Evolutionary conservation across 495 filamentous ascomycete species (phyloP).

Genomic region (Hypoxylon crocopeplum): DNA sequence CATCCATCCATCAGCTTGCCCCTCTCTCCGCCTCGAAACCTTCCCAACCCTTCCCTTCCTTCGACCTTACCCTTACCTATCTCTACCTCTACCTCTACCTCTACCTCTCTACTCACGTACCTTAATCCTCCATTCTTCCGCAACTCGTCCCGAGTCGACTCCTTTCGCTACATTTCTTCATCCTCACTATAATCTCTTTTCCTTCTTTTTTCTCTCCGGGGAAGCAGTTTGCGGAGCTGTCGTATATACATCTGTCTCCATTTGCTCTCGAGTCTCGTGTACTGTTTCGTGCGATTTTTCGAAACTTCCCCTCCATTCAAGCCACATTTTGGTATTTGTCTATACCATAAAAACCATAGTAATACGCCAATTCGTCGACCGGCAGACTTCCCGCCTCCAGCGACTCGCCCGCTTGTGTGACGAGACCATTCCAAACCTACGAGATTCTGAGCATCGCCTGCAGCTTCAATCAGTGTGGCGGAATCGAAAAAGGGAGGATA

Average conservation of each 20-base stretch:
- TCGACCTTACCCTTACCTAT: conserved; percentile 25
- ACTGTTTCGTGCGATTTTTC: conserved; percentile 27
- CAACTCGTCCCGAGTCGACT: conserved; percentile 28
- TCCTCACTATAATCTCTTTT: conserved; percentile 24
- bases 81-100: not conserved
- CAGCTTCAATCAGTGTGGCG: conserved; percentile 10
- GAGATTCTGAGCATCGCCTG: conserved; percentile 14
- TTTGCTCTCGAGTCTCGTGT: conserved; percentile 19
- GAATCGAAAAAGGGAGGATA: conserved; percentile 5
- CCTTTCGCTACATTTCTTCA: conserved; percentile 27
- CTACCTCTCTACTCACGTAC: not conserved
- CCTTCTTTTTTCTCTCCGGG: conserved; percentile 22
- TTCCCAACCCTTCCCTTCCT: conserved; percentile 33
- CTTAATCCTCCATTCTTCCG: conserved; percentile 31
- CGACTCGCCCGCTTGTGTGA: conserved; percentile 27
- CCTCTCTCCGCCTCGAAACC: conserved; percentile 42
- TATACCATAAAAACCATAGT: conserved; percentile 35
- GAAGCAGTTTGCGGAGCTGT: conserved; percentile 4
- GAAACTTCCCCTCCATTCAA: conserved; percentile 21
- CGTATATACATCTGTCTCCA: conserved; percentile 29
- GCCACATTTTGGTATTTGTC: conserved; percentile 33
- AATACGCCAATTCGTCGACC: conserved; percentile 30
- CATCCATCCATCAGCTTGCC: conserved; percentile 32
- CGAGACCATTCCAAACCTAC: conserved; percentile 23
- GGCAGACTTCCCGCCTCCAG: conserved; percentile 16